Base-by-base conservation (phyloP, 2,329 filamentous ascomycete species). In the Pseudomassariella vexata region DNA sequence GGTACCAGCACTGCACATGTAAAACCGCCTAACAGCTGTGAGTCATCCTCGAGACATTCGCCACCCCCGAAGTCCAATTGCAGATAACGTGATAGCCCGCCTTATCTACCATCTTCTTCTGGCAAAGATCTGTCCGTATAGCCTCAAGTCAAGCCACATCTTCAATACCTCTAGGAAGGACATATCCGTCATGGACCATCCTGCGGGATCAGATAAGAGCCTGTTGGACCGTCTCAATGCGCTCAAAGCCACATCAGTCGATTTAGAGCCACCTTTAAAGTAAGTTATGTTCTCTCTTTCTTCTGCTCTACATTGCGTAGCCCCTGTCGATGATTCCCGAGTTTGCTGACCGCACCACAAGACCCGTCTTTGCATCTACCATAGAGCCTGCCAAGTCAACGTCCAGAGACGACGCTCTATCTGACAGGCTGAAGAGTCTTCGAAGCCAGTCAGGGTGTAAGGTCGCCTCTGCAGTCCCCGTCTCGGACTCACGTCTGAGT, bases 191-290 rank as follows among this genome's bases (percentile, higher is more conserved):
- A 53, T 52, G 49, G 32, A 36, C 28, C 33, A 41, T 21, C 31
- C 24, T 25, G 32, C 36, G 14, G 44, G 39, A 31, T 41, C 48
- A 20, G 70, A 75, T 42, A 62, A 57, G 38, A 65, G 63, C 14
- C 55, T 78, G 16, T 54, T 76, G 15, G 66, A 71, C 35, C 66
- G 73, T 19, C 59, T 78, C 19, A 72, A 73, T 31, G 73, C 73
- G 8, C 55, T 78, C 22, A 63, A 66, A 49, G 46, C 58, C 5
- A 57, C 53, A 30, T 51, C 55, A 39, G 43, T 65, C 32, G 49
- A 47, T 19, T 45, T 61, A 30, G 55, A 56, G 14, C 37, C 45
- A 14, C 48, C 60, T 12, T 44, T 57, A 53, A 60, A 59, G 66
- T 70, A 66, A 55, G 53, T 37, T 44, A 30, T 32, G 26, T 37